A percentile compares a stretch with the other conserved stretches of the same genome.
These are phyloP conservation scores for Dipteronia dyeriana DNA, from an alignment of 345 rosid species.

Conservation along the genomic window DNA sequence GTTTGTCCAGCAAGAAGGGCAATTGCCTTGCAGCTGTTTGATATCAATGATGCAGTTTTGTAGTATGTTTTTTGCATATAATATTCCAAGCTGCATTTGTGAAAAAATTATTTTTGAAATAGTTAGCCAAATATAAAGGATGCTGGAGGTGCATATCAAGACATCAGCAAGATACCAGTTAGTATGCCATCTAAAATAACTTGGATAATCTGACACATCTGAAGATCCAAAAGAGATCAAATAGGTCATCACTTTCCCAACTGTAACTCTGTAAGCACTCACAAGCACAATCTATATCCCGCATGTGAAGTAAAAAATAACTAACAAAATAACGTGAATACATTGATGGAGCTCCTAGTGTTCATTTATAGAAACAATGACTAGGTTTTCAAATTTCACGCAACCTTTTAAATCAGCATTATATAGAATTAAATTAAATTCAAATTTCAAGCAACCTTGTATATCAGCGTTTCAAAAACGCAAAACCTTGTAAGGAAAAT, in stretches of 20 bases:
- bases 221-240: no score
- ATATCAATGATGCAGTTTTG: constrained; percentile 86
- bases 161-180: not conserved
- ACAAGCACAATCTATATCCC: no score
- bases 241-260: no score
- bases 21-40: constrained; percentile 90
- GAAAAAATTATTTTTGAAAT: constrained; percentile 13
- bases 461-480: no score
- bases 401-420: no score
- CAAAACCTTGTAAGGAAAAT: not conserved
- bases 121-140: constrained; percentile 6
- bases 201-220: no score
- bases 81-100: constrained; percentile 72
- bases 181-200: no score
- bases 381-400: not conserved
- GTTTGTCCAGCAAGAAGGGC: constrained; percentile 94
- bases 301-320: no score
- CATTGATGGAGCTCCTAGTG: not conserved
- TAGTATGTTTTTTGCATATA: constrained; percentile 84
- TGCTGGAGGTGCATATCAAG: not conserved
- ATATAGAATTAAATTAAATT: no score
- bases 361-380: not conserved
- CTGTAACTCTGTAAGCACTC: no score
- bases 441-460: not conserved
- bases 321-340: not conserved